Evolutionary conservation across 2,329 filamentous ascomycete species (phyloP), one percentile per base, ranked within the genome.

Genomic region (Pseudopyricularia cyperi): DNA sequence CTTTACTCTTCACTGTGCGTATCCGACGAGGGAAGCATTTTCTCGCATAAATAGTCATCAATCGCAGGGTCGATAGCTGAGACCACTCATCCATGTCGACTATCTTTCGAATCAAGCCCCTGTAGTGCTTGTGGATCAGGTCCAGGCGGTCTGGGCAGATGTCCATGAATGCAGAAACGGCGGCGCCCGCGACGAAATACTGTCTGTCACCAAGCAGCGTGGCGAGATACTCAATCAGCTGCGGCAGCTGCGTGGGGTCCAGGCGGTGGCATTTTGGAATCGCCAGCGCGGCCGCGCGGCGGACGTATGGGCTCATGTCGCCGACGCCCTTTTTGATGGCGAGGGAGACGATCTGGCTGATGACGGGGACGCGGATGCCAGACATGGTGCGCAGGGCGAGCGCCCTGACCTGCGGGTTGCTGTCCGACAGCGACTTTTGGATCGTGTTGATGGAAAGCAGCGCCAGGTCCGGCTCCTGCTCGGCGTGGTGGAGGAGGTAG

Each of bases 71-170:
- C 2, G 89, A 85, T 52, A 97, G 67, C 68, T 98, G 93, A 42
- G 89, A 87, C 93, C 93, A 98, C 68, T 98, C 93, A 62, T 98
- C 93, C 93, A 98, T 98, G 64, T 98, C 93, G 24, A 96, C 89
- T 51, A 97, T 71, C 71, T 96, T 95, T 65, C 82, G 87, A 56
- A 95, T 83, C 56, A 98, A 71, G 34, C 79, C 75, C 50, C 88
- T 81, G 68, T 97, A 98, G 63, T 95, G 86, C 57, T 85, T 83
- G 67, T 98, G 93, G 58, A 98, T 82, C 54, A 98, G 71, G 63
- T 96, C 90, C 57, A 95, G 76, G 52, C 86, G 76, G 15, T 94
- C 85, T 0, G 93, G 90, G 58, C 91, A 97, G 28, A 97, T 75
- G 57, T 95, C 89, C 65, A 94, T 68, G 61, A 94, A 96, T 0